A percentile compares a stretch with the other conserved stretches of the same genome.
phyloP scores from a whole-genome alignment of 73 alveolate genomes.

The Paramecium sonneborni region DNA sequence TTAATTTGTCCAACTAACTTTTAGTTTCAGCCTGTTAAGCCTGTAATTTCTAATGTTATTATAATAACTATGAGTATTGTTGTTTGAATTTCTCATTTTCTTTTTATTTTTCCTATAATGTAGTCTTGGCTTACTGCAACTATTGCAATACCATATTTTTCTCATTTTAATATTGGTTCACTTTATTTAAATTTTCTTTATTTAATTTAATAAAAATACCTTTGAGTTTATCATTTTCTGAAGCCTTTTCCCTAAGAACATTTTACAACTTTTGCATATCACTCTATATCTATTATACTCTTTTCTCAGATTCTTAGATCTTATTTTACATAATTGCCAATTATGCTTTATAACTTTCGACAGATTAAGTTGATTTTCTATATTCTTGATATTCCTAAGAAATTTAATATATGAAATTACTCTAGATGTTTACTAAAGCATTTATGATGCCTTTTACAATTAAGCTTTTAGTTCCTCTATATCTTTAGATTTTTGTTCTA shows the following conservation, averaged over 20 bases:
- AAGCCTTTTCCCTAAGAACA: background rate
- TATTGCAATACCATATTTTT: constrained; percentile 23
- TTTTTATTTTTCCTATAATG: constrained; percentile 26
- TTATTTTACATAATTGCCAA: constrained; percentile 17
- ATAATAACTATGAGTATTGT: background rate
- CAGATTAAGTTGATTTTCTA: constrained; percentile 28
- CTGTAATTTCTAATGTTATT: constrained; percentile 12
- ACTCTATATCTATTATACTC: background rate
- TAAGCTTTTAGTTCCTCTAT: background rate
- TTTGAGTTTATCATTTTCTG: constrained; percentile 34
- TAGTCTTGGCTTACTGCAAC: constrained; percentile 46
- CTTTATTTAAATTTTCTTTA: constrained; percentile 27
- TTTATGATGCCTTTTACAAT: constrained; percentile 11
- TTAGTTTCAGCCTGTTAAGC: constrained; percentile 10
- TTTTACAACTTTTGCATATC: constrained; percentile 14
- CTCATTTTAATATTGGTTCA: constrained; percentile 19
- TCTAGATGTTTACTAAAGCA: background rate
- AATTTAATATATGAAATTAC: background rate
- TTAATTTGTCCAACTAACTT: background rate
- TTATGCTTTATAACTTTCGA: constrained; percentile 15
- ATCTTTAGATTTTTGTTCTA: background rate
- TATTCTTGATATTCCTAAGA: constrained; percentile 14
- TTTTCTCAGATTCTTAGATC: constrained; percentile 17
- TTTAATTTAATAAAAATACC: constrained; percentile 12
- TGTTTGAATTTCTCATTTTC: constrained; percentile 34